Base-by-base conservation (phyloP, 2,329 filamentous ascomycete genomes). In the Verticillium alfalfae region DNA sequence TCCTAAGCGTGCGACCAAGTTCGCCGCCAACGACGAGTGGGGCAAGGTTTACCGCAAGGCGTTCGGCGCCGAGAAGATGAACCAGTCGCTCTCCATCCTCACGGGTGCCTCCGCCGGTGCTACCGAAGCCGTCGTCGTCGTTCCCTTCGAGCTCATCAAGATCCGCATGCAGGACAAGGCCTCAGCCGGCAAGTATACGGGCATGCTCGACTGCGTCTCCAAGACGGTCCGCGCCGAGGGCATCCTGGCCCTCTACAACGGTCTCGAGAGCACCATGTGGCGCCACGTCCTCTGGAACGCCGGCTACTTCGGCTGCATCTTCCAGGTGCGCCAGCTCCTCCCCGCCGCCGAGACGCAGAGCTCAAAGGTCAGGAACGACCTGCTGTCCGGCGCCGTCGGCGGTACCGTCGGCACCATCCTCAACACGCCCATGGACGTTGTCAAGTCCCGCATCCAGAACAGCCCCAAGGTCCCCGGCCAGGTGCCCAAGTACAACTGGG, bases 1-100 rank as follows among this genome's bases (percentile, higher is more conserved):
- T 64, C 78, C 81, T 71, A 97, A 97, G 86, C 88, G 93, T 79
- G 94, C 94, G 54, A 98, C 92, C 81, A 99, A 99, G 79, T 99
- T 99, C 78, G 94, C 95, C 56, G 95, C 95, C 79, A 99, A 99
- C 79, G 95, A 99, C 76, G 92, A 94, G 76, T 99, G 95, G 95
- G 95, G 95, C 71, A 88, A 93, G 78, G 85, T 97, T 78, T 99
- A 96, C 83, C 91, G 93, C 73, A 89, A 90, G 68, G 75, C 90
- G 58, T 98, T 99, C 74, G 92, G 91, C 67, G 83, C 90, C 61
- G 77, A 86, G 61, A 91, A 97, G 81, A 95, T 96, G 88, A 98
- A 85, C 72, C 95, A 99, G 79, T 86, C 87, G 1, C 86, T 99
- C 63, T 96, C 95, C 31, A 86, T 97, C 67, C 86, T 99, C 59